A percentile compares a stretch with the other conserved stretches of the same genome.
These are phyloP conservation scores for Arabis hirsuta DNA, from an alignment of 345 rosid genomes.

Conservation along the genomic window DNA sequence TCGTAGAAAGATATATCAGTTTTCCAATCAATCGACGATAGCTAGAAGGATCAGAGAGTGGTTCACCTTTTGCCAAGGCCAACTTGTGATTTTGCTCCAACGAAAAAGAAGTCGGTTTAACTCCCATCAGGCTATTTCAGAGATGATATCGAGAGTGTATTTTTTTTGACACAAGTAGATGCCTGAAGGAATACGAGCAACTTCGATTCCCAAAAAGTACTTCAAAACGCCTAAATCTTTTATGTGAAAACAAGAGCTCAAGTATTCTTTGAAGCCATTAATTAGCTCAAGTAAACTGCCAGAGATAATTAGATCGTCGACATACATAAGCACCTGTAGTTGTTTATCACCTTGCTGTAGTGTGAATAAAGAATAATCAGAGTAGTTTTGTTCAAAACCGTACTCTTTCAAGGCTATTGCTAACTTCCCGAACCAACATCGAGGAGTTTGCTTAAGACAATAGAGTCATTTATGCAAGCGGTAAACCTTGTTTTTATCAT, in stretches of 20 bases:
- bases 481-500: neutral
- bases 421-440: too few relatives aligned
- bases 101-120: too few relatives aligned
- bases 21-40: neutral
- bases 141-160: neutral
- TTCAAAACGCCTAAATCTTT: too few relatives aligned
- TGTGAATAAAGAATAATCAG: neutral
- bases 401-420: too few relatives aligned
- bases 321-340: neutral
- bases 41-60: neutral
- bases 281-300: neutral
- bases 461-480: neutral
- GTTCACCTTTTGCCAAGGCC: neutral
- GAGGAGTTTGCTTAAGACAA: too few relatives aligned
- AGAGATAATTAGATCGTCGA: neutral
- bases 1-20: neutral
- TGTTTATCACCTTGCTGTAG: too few relatives aligned
- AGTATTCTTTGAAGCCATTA: neutral
- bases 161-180: neutral
- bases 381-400: neutral
- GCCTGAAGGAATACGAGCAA: neutral
- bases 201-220: neutral
- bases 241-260: too few relatives aligned
- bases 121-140: neutral
- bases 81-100: neutral